These are phyloP conservation scores for Dactylonectria estremocensis DNA, from an alignment of 2,329 filamentous ascomycete genomes.

Conservation along the genomic window DNA sequence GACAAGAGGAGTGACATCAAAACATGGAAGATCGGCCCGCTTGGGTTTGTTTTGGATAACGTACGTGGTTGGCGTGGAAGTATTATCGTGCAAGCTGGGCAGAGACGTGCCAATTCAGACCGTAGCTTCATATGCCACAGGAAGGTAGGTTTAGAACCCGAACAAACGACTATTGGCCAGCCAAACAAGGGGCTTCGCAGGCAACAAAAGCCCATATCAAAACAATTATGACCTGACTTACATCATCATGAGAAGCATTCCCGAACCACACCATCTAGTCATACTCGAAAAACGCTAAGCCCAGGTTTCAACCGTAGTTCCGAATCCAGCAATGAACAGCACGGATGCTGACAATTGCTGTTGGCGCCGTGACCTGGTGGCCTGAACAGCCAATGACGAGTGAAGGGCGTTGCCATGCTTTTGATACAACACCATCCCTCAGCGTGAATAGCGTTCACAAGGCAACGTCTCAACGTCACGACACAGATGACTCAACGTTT, in stretches of 20 bases:
- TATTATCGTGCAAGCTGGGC: neutral
- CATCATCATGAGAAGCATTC: neutral
- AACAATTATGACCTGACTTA: neutral
- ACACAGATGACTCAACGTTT: neutral
- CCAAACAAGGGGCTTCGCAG: too few species aligned
- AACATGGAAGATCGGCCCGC: neutral
- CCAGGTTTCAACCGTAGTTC: conserved; percentile 7
- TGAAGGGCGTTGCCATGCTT: conserved; percentile 20
- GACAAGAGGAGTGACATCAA: neutral
- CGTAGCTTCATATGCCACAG: too few species aligned
- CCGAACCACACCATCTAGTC: neutral
- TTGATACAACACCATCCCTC: conserved; percentile 8
- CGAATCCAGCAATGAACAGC: conserved; percentile 7
- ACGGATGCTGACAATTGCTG: conserved; percentile 19
- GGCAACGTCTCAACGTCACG: neutral
- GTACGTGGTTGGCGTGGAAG: neutral
- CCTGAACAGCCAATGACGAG: conserved; percentile 16
- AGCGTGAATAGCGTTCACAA: conserved; percentile 22
- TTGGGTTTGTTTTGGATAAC: neutral
- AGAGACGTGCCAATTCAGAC: neutral
- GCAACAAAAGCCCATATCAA: too few species aligned
- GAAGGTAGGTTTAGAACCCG: too few species aligned
- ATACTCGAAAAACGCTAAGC: conserved; percentile 8
- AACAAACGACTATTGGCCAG: too few species aligned
- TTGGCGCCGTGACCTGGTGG: neutral